Evolutionary conservation across 2,329 filamentous ascomycete species (phyloP).

Genomic region (Magnaporthales sp.): DNA sequence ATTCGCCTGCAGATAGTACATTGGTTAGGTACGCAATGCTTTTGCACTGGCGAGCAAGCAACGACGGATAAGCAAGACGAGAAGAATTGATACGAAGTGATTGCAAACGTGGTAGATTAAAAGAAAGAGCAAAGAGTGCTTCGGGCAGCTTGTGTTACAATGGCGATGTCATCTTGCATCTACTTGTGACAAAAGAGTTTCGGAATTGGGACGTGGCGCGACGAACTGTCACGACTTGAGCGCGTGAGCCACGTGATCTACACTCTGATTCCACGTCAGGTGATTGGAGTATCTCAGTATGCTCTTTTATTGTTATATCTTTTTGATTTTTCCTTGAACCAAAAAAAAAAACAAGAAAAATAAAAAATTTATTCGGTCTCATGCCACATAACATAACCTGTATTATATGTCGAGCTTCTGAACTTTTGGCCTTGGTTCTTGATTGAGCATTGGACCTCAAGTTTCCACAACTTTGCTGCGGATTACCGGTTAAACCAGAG

Average conservation of each 20-base stretch:
- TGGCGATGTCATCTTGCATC: background rate
- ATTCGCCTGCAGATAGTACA: background rate
- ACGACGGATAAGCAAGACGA: background rate
- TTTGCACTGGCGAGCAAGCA: background rate
- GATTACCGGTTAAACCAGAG: no score
- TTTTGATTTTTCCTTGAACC: no score
- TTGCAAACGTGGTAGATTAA: background rate
- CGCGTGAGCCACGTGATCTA: background rate
- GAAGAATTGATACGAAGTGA: background rate
- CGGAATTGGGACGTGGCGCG: background rate
- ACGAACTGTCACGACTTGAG: background rate
- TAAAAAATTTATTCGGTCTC: no score
- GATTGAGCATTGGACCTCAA: no score
- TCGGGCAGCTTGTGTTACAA: background rate
- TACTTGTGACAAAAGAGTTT: background rate
- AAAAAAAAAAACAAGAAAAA: no score
- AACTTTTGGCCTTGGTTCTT: no score
- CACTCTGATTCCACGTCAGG: background rate
- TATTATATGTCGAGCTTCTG: no score
- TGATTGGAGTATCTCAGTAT: no score
- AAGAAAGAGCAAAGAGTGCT: background rate
- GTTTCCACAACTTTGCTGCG: no score
- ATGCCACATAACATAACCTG: no score
- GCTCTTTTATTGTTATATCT: no score
- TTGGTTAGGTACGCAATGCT: background rate